These are phyloP conservation scores for Coniochaeta sp. DNA, from an alignment of 2,329 filamentous ascomycete genomes.

Conservation along the genomic window DNA sequence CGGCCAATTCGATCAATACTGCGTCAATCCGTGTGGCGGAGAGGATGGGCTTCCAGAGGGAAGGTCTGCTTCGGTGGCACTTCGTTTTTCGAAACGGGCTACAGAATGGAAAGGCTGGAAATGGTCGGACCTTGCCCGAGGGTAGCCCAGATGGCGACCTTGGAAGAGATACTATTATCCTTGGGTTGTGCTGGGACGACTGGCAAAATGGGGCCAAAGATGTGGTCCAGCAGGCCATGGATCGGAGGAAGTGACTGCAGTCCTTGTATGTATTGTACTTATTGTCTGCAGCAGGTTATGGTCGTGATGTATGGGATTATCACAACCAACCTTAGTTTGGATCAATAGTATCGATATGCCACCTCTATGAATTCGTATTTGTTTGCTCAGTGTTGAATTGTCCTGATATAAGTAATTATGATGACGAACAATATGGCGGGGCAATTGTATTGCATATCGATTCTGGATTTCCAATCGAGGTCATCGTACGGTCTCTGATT, in stretches of 20 bases:
- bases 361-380: too few relatives aligned
- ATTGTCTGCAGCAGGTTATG: not conserved
- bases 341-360: too few relatives aligned
- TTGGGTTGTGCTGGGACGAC: slow-evolving; percentile 22
- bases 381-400: too few relatives aligned
- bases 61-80: slow-evolving; percentile 23
- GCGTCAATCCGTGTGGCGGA: slow-evolving; percentile 19
- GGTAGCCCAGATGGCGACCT: slow-evolving; percentile 14
- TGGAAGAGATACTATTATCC: slow-evolving; percentile 17
- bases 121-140: slow-evolving; percentile 13
- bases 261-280: not conserved
- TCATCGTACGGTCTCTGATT: too few relatives aligned
- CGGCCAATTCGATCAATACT: slow-evolving; percentile 16
- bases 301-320: too few relatives aligned
- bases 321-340: too few relatives aligned
- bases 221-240: slow-evolving; percentile 8
- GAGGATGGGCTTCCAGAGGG: slow-evolving; percentile 23
- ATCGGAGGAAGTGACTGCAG: slow-evolving; percentile 12
- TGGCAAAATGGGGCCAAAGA: slow-evolving; percentile 14
- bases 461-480: too few relatives aligned
- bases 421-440: too few relatives aligned
- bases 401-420: too few relatives aligned
- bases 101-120: slow-evolving; percentile 15
- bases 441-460: too few relatives aligned
- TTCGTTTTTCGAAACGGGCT: slow-evolving; percentile 15